Evolutionary conservation across 2,329 filamentous ascomycete species (phyloP).

Genomic region (Fusarium scirpi): DNA sequence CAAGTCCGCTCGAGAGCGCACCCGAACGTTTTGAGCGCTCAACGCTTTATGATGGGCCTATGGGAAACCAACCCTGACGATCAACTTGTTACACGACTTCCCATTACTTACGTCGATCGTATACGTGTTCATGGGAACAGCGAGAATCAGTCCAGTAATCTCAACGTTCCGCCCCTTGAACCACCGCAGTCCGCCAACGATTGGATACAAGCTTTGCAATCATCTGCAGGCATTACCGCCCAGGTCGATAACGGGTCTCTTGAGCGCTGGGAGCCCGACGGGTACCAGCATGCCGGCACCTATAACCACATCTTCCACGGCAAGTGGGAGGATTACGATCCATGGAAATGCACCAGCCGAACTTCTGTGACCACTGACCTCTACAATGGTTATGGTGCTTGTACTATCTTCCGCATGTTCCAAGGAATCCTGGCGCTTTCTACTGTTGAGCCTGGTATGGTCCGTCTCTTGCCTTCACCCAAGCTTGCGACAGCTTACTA

Average conservation of each 20-base stretch:
- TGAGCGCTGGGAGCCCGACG: slow-evolving; percentile 77
- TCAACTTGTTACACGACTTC: slow-evolving; percentile 69
- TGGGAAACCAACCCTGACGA: slow-evolving; percentile 71
- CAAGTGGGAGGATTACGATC: slow-evolving; percentile 67
- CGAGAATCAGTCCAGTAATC: slow-evolving; percentile 36
- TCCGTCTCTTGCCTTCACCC: slow-evolving; percentile 80
- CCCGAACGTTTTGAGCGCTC: slow-evolving; percentile 70
- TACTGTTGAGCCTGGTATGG: slow-evolving; percentile 72
- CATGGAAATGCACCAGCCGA: slow-evolving; percentile 66
- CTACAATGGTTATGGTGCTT: slow-evolving; percentile 69
- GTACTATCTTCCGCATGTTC: slow-evolving; percentile 70
- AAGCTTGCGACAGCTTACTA: slow-evolving; percentile 81
- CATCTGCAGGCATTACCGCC: slow-evolving; percentile 66
- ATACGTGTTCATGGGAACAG: slow-evolving; percentile 72
- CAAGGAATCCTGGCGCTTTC: slow-evolving; percentile 68
- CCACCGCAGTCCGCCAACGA: slow-evolving; percentile 53
- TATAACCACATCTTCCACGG: slow-evolving; percentile 67
- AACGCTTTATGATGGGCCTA: slow-evolving; percentile 74
- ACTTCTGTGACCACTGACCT: slow-evolving; percentile 66
- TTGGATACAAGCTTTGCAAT: slow-evolving; percentile 56
- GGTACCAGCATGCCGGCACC: slow-evolving; percentile 70
- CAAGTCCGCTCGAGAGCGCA: slow-evolving; percentile 77
- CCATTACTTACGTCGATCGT: slow-evolving; percentile 76
- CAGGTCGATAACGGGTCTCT: slow-evolving; percentile 78
- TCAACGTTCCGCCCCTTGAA: slow-evolving; percentile 42